phyloP scores from a whole-genome alignment of 2,329 filamentous ascomycete genomes.

The Cytospora piceae region DNA sequence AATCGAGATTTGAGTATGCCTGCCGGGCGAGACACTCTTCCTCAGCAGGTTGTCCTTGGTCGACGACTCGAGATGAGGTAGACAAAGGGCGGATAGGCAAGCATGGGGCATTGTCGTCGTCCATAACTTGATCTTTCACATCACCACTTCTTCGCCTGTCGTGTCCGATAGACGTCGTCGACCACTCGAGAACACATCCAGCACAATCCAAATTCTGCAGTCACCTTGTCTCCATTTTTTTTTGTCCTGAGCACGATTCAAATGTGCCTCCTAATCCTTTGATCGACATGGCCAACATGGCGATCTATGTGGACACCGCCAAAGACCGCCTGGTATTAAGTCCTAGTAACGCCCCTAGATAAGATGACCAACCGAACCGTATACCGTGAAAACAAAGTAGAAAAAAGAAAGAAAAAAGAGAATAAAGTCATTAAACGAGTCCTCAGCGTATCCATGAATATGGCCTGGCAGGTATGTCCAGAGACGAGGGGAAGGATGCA shows the following conservation, averaged over 20 bases:
- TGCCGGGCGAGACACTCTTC: not conserved
- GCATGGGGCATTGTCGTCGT: not conserved
- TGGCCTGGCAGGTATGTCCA: slow-evolving; percentile 1
- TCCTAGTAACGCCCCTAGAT: slow-evolving; percentile 28
- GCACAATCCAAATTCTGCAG: not conserved
- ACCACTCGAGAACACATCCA: not conserved
- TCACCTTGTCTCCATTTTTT: not conserved
- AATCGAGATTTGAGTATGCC: not conserved
- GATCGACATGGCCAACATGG: slow-evolving; percentile 19
- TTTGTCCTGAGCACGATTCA: slow-evolving; percentile 7
- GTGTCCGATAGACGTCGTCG: not conserved
- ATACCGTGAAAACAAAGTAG: slow-evolving; percentile 33
- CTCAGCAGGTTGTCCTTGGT: not conserved
- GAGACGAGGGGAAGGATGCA: slow-evolving; percentile 7
- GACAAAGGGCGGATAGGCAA: not conserved
- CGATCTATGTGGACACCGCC: slow-evolving; percentile 25
- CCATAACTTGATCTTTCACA: not conserved
- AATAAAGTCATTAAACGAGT: slow-evolving; percentile 26
- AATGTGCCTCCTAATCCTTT: slow-evolving; percentile 13
- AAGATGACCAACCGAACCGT: slow-evolving; percentile 25
- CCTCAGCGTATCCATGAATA: slow-evolving; percentile 17
- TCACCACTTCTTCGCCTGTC: not conserved
- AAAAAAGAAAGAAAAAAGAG: slow-evolving; percentile 32
- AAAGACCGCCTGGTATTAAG: slow-evolving; percentile 28
- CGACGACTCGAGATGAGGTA: not conserved